phyloP scores from a whole-genome alignment of 2,329 filamentous ascomycete species.

The Fonsecaea pedrosoi region DNA sequence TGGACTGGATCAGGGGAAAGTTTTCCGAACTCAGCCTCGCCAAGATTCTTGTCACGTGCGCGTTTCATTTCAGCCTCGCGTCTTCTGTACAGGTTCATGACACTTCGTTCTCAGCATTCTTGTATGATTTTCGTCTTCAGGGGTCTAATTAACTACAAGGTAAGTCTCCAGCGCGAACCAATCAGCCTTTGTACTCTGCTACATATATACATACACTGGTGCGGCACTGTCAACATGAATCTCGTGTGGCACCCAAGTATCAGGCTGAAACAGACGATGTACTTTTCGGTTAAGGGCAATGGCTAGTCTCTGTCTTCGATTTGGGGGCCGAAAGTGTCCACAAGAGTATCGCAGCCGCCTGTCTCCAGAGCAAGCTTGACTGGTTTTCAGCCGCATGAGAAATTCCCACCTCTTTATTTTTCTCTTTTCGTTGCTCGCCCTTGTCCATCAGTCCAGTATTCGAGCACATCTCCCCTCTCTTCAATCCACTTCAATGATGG shows the following conservation, averaged over 20 bases:
- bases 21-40: not conserved
- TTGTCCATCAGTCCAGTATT: not conserved
- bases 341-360: not conserved
- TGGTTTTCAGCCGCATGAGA: slow-evolving; percentile 5
- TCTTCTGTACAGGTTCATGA: not conserved
- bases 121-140: not conserved
- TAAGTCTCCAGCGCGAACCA: not conserved
- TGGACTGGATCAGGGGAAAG: not conserved
- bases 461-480: not conserved
- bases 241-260: not conserved
- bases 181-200: not conserved
- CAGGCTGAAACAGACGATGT: slow-evolving; percentile 15
- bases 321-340: not conserved
- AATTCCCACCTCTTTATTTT: not conserved
- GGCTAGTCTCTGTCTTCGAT: not conserved
- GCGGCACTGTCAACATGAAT: not conserved
- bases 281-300: slow-evolving; percentile 6
- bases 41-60: not conserved
- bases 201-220: not conserved
- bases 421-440: not conserved
- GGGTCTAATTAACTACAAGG: too few species aligned
- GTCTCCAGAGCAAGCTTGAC: not conserved
- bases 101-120: not conserved
- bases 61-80: not conserved
- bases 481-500: not conserved